phyloP scores from a whole-genome alignment of 164 flowering plant genomes.

The Pachysandra terminalis region DNA sequence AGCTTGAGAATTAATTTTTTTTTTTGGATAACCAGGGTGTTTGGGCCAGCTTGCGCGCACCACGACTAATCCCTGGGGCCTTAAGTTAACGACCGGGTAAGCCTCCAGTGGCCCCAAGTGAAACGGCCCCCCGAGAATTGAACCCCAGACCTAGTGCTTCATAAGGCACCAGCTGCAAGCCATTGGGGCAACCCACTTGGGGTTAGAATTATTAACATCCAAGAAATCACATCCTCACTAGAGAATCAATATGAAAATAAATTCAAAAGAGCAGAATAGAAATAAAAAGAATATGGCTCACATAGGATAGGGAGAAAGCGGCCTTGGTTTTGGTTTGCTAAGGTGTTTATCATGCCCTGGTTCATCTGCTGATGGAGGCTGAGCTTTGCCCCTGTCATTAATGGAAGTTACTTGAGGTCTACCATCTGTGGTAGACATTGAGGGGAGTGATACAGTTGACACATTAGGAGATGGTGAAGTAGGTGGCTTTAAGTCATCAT shows the following conservation, averaged over 20 bases:
- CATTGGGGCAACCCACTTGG: too few relatives aligned
- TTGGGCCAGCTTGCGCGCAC: too few relatives aligned
- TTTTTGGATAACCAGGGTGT: too few relatives aligned
- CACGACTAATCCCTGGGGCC: too few relatives aligned
- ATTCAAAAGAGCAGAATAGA: not conserved
- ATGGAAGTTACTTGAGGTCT: constrained; percentile 6
- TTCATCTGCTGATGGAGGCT: constrained; percentile 16
- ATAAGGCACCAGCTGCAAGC: too few relatives aligned
- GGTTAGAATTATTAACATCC: not conserved
- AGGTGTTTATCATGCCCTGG: constrained; percentile 10
- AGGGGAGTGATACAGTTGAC: constrained; percentile 18
- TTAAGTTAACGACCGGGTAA: too few relatives aligned
- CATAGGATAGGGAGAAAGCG: constrained; percentile 67
- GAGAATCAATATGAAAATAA: not conserved
- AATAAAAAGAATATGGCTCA: constrained; percentile 23
- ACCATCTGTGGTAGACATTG: constrained; percentile 11
- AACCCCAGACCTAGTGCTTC: too few relatives aligned
- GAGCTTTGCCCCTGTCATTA: constrained; percentile 15
- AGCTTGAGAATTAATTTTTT: too few relatives aligned
- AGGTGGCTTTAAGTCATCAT: constrained; percentile 63
- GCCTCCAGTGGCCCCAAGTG: too few relatives aligned
- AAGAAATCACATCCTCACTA: too few relatives aligned
- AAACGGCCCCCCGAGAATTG: too few relatives aligned
- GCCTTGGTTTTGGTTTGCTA: constrained; percentile 25
- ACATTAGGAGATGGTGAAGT: constrained; percentile 57